Conservation (phyloP, 2,329 filamentous ascomycete species). For the Passalora sequoiae region DNA sequence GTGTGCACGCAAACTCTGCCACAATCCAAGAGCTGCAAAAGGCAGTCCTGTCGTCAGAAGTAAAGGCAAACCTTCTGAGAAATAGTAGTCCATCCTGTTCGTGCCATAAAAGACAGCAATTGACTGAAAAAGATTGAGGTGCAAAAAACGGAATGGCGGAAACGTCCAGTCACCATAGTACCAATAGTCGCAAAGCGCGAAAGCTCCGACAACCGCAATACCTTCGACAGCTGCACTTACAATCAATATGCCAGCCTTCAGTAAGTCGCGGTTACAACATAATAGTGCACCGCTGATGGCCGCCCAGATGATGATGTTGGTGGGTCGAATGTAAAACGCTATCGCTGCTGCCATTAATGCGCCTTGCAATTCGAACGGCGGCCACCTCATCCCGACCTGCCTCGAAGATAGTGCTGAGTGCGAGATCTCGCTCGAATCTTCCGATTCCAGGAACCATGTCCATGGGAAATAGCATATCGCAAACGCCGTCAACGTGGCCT, state of each 20-base stretch:
- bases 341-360: conserved; percentile 72
- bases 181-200: conserved; percentile 47
- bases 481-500: conserved; percentile 77
- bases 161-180: conserved; percentile 82
- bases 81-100: conserved; percentile 89
- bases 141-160: conserved; percentile 77
- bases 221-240: conserved; percentile 59
- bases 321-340: conserved; percentile 82
- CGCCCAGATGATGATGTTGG: conserved; percentile 81
- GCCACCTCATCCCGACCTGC: too few relatives aligned
- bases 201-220: conserved; percentile 67
- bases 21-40: conserved; percentile 64
- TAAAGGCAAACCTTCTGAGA: conserved; percentile 82
- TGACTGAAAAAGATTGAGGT: conserved; percentile 84
- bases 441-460: conserved; percentile 41
- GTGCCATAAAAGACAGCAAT: conserved; percentile 88
- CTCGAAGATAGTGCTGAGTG: not conserved
- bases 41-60: conserved; percentile 79
- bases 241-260: conserved; percentile 15
- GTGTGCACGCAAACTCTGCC: conserved; percentile 33
- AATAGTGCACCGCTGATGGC: conserved; percentile 56
- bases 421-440: not conserved
- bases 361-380: conserved; percentile 27
- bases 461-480: conserved; percentile 86
- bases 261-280: conserved; percentile 37